These are phyloP conservation scores for Myxozyma kluyveri DNA, from an alignment of 805 yeast genomes.

Conservation along the genomic window DNA sequence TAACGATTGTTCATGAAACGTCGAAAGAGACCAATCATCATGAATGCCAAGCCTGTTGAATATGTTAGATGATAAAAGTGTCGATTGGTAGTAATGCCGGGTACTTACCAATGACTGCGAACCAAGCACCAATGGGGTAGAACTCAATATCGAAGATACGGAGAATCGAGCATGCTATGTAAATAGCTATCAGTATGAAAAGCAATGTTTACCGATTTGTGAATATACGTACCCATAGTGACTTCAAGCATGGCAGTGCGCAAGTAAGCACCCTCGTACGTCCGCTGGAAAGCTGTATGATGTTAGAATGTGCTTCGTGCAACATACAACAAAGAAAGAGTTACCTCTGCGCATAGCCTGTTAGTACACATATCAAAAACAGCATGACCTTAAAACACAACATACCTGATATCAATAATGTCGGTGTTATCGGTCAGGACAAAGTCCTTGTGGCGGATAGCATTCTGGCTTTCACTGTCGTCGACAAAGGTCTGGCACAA, in stretches of 20 bases:
- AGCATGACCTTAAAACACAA: too few relatives aligned
- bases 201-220: background rate
- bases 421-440: constrained; percentile 19
- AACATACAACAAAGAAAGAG: too few relatives aligned
- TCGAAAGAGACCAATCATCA: constrained; percentile 19
- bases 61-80: too few relatives aligned
- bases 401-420: constrained; percentile 28
- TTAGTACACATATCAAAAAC: background rate
- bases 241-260: constrained; percentile 68
- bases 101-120: constrained; percentile 21
- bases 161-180: constrained; percentile 22
- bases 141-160: constrained; percentile 28
- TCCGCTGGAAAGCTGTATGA: constrained; percentile 63
- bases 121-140: constrained; percentile 29
- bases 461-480: constrained; percentile 15
- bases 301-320: constrained; percentile 12
- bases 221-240: constrained; percentile 46
- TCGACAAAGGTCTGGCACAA: constrained; percentile 20
- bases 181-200: background rate
- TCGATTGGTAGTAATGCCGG: too few relatives aligned
- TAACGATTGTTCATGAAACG: constrained; percentile 15
- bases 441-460: constrained; percentile 5
- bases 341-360: constrained; percentile 11
- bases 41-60: constrained; percentile 14
- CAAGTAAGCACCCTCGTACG: constrained; percentile 81